phyloP scores from a whole-genome alignment of 208 protist species.

The Trypanosomatidae sp. region DNA sequence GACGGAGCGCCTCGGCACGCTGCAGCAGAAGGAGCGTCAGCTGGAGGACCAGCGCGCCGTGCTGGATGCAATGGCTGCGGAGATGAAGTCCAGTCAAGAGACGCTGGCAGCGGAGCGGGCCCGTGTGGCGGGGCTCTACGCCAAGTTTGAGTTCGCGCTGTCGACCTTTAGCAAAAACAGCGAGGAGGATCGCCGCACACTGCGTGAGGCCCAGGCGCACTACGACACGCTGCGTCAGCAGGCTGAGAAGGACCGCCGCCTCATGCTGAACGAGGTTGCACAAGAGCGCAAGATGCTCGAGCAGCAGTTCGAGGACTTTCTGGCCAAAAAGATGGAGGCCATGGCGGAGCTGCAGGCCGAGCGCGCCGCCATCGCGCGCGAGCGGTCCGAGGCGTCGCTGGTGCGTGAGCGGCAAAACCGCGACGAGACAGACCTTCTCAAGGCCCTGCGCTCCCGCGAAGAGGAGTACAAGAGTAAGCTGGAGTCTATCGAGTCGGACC shows the following conservation, averaged over 20 bases:
- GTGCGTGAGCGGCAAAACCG: constrained; percentile 77
- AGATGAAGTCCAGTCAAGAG: constrained; percentile 53
- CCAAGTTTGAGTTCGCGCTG: constrained; percentile 80
- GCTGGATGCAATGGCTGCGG: constrained; percentile 62
- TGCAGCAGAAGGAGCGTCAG: constrained; percentile 58
- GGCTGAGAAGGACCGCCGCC: constrained; percentile 68
- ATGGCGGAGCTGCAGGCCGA: constrained; percentile 80
- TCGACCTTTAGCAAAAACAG: constrained; percentile 59
- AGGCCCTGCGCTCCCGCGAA: constrained; percentile 71
- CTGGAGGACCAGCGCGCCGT: constrained; percentile 59
- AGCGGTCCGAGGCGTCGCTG: constrained; percentile 70
- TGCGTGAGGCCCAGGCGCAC: constrained; percentile 66
- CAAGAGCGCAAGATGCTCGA: constrained; percentile 86
- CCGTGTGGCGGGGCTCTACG: constrained; percentile 60
- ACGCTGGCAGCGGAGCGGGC: constrained; percentile 69
- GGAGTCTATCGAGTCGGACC: constrained; percentile 66
- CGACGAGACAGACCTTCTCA: constrained; percentile 72
- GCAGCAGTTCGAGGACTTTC: constrained; percentile 82
- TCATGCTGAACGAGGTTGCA: constrained; percentile 75
- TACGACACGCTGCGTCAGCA: constrained; percentile 84
- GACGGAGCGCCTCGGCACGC: constrained; percentile 50
- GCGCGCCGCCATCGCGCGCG: constrained; percentile 59
- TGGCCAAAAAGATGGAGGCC: constrained; percentile 68
- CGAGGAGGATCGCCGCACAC: constrained; percentile 73
- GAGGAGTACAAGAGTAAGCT: constrained; percentile 68